A percentile compares a stretch with the other conserved stretches of the same genome.
These are phyloP conservation scores for Starmerella sp. DNA, from an alignment of 805 yeast species.

Conservation along the genomic window DNA sequence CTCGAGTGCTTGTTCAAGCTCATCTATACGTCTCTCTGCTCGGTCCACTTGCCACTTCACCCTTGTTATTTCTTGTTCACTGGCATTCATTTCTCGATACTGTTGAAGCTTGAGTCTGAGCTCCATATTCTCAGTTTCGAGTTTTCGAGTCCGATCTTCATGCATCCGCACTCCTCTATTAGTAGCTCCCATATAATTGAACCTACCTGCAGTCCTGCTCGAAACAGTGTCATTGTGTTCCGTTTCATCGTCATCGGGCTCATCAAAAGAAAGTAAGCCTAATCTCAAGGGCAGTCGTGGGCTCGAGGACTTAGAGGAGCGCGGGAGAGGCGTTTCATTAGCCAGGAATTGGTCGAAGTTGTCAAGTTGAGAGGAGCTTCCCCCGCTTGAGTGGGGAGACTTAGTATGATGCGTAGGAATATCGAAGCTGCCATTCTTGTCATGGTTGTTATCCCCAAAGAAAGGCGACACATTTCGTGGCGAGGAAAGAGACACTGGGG, in stretches of 20 bases:
- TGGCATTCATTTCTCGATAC: slow-evolving; percentile 9
- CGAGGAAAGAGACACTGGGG: neutral
- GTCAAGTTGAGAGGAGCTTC: neutral
- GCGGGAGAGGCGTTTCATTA: neutral
- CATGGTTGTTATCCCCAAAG: neutral
- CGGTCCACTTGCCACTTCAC: slow-evolving; percentile 4
- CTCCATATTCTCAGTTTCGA: slow-evolving; percentile 22
- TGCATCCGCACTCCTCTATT: slow-evolving; percentile 2
- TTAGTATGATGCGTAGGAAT: too few relatives aligned
- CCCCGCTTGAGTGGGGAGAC: neutral
- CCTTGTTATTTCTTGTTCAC: slow-evolving; percentile 8
- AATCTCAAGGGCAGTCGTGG: neutral
- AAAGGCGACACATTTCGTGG: neutral
- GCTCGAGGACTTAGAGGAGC: neutral
- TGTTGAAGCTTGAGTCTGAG: slow-evolving; percentile 20
- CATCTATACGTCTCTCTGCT: slow-evolving; percentile 14
- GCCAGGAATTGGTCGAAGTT: neutral
- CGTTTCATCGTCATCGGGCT: neutral
- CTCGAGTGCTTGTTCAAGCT: slow-evolving; percentile 14
- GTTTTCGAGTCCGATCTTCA: slow-evolving; percentile 2
- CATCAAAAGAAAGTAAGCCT: slow-evolving; percentile 1
- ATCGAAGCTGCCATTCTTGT: neutral
- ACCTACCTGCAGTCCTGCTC: neutral
- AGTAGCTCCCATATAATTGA: neutral
- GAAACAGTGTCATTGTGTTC: neutral